Evolutionary conservation across 1,139 yeast genomes (phyloP).

Genomic region (Candida albicans): DNA sequence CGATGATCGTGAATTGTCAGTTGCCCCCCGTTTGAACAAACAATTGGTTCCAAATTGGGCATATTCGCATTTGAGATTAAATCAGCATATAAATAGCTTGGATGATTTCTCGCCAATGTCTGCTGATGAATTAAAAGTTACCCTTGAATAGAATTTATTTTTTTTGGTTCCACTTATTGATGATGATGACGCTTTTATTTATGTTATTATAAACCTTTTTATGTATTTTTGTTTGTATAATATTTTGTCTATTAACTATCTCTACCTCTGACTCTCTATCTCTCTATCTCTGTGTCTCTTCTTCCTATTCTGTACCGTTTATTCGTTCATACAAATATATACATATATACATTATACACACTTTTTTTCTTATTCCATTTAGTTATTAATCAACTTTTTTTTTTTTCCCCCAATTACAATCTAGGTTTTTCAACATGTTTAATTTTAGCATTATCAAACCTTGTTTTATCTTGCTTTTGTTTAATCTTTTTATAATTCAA

Average conservation of each 20-base stretch:
- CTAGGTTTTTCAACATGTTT: slow-evolving; percentile 35
- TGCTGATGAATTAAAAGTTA: slow-evolving; percentile 34
- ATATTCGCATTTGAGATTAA: slow-evolving; percentile 27
- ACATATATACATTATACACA: not conserved
- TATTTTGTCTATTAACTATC: not conserved
- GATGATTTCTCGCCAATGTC: slow-evolving; percentile 37
- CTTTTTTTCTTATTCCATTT: too few species aligned
- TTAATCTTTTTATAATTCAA: slow-evolving; percentile 8
- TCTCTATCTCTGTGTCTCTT: too few species aligned
- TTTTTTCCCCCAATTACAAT: slow-evolving; percentile 22
- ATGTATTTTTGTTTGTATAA: not conserved
- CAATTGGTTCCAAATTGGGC: slow-evolving; percentile 45
- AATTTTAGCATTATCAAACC: slow-evolving; percentile 9
- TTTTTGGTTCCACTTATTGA: too few species aligned
- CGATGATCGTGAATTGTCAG: slow-evolving; percentile 48
- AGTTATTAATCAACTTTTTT: too few species aligned
- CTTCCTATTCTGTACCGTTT: too few species aligned
- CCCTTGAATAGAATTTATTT: slow-evolving; percentile 26
- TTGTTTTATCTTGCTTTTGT: slow-evolving; percentile 6
- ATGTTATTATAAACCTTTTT: not conserved
- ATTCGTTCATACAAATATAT: too few species aligned
- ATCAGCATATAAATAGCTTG: slow-evolving; percentile 23
- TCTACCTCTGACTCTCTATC: too few species aligned
- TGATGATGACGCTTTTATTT: not conserved
- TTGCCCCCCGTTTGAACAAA: slow-evolving; percentile 35